Conservation (phyloP, 768 basidiomycete genomes). For the Jaapia argillacea region DNA sequence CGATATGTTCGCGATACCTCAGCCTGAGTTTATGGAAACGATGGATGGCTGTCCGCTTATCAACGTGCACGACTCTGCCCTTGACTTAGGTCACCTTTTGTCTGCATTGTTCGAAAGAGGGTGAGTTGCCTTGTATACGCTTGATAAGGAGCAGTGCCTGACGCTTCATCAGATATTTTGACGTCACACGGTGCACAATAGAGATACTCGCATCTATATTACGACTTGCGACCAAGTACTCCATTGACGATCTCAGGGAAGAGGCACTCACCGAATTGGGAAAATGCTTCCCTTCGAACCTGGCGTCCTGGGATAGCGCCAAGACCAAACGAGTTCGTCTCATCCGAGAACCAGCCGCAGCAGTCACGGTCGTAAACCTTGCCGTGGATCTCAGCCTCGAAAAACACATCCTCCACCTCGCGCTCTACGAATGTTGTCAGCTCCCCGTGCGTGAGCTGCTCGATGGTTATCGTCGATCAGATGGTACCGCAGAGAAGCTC, state of each 20-base stretch:
- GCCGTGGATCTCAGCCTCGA: not conserved
- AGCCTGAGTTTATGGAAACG: conserved; percentile 1
- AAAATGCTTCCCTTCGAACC: not conserved
- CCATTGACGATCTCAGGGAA: not conserved
- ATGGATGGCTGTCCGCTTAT: conserved; percentile 13
- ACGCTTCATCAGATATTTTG: not conserved
- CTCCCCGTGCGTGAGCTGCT: not conserved
- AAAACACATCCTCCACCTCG: not conserved
- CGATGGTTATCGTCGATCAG: not conserved
- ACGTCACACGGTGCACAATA: not conserved
- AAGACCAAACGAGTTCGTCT: not conserved
- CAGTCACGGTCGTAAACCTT: not conserved
- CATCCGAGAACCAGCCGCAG: not conserved
- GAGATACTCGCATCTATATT: not conserved
- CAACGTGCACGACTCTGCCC: conserved; percentile 6
- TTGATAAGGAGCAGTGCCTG: not conserved
- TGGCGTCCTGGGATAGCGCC: not conserved
- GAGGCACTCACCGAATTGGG: not conserved
- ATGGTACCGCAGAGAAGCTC: not conserved
- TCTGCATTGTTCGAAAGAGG: not conserved
- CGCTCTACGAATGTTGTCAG: not conserved
- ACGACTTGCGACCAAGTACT: not conserved
- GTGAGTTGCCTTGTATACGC: not conserved
- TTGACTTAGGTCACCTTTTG: not conserved
- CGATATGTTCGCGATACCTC: conserved; percentile 10